Conservation (phyloP, 768 basidiomycete genomes). For the Plicaturopsis crispa region DNA sequence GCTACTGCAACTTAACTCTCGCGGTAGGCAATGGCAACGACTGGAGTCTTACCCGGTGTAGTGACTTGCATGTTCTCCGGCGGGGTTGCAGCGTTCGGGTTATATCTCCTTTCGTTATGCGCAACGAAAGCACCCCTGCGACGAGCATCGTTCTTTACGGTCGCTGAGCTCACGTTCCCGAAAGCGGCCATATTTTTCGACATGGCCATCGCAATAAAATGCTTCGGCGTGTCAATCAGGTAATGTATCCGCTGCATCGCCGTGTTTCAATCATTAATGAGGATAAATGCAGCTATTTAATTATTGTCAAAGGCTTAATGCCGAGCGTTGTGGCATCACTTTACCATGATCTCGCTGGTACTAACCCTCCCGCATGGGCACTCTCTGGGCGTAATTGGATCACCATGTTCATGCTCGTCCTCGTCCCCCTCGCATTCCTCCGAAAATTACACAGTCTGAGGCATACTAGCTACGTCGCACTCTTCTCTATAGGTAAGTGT, state of each 20-base stretch:
- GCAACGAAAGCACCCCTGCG: conserved; percentile 72
- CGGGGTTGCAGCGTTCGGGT: conserved; percentile 67
- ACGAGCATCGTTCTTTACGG: conserved; percentile 74
- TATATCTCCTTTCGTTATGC: conserved; percentile 83
- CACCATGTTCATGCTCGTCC: conserved; percentile 61
- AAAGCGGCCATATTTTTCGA: conserved; percentile 85
- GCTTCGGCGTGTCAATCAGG: conserved; percentile 94
- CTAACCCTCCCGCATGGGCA: conserved; percentile 68
- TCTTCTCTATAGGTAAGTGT: conserved; percentile 80
- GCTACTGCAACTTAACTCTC: conserved; percentile 2
- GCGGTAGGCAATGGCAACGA: conserved; percentile 77
- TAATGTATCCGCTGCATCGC: conserved; percentile 25
- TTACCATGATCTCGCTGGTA: conserved; percentile 66
- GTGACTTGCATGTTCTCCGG: conserved; percentile 84
- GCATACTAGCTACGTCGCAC: conserved; percentile 85
- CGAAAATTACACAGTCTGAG: conserved; percentile 78
- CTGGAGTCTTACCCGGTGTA: conserved; percentile 85
- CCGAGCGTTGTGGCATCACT: conserved; percentile 83
- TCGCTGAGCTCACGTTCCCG: conserved; percentile 85
- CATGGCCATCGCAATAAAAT: conserved; percentile 90
- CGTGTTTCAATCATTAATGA: conserved; percentile 2
- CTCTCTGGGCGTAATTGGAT: conserved; percentile 81
- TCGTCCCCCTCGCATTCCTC: conserved; percentile 79
- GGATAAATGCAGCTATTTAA: conserved; percentile 55
- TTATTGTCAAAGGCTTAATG: conserved; percentile 90